Base-by-base conservation (phyloP, 345 rosid genomes). In the Eucalyptus virginea region DNA sequence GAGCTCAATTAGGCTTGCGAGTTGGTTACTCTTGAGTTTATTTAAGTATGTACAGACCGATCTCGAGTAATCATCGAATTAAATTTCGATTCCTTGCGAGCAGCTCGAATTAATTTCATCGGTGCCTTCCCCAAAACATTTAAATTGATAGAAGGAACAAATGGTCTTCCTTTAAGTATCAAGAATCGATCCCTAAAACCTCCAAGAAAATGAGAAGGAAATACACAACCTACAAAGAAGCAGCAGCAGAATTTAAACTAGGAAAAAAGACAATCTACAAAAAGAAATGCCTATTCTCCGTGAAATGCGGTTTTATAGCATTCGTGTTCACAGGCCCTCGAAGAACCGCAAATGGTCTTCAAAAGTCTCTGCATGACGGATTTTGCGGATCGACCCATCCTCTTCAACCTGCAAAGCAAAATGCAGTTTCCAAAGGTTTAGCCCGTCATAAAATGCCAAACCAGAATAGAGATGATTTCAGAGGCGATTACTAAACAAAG, bases 331-430 rank as follows among this genome's bases (percentile, higher is more conserved):
- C 37, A 97, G 97, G 85, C 95, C 96, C 81, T 95, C 96, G 24
- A 98, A 96, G 92, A 95, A 95, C 69, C 94, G 94, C 91, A 97
- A 83, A 92, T 97, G 97, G 91, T 95, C 99, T 69, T 98, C 98
- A 49, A 97, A 97, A 87, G 96, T 95, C 93, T 98, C 99, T 8
- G 93, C 98, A 8, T 94, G 99, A 77, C 99, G 94, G 88, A 98
- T 98, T 92, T 97, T 97, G 60, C 92, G 69, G 86, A 98, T 93
- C 1, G 95, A 94, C 45, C 98, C 98, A 93, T 97, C 98, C 90
- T 96, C 98, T 92, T 97, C 97, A 49, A 98, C 96, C 99, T 98
- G 87, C 40, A 88, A 87, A 40, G 47, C 47, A 21, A 21, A 77
- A 77, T 40, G 30, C 28, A 77, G 28, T 40, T 77, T 21, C 17